Evolutionary conservation across 2,329 filamentous ascomycete genomes (phyloP), one percentile per base, ranked within the genome.

Genomic region (Aspergillus flavus): DNA sequence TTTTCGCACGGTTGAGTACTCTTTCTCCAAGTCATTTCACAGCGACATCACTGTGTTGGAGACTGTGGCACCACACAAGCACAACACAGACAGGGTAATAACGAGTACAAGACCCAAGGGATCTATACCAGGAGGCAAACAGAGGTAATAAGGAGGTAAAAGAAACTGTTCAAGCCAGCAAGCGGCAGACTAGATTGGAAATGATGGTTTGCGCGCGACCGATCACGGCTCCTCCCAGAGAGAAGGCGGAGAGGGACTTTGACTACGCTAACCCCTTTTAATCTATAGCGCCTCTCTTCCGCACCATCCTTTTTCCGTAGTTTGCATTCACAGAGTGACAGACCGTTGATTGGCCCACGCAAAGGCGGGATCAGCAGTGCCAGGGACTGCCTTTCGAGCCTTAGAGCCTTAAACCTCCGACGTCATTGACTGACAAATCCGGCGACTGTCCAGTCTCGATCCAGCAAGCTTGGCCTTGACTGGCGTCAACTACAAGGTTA

Each of bases 201-300:
- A 71, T 66, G 70, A 73, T 67, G 67, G 72, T 75, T 73, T 77
- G 75, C 75, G 75, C 75, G 74, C 75, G 72, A 76, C 69, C 72
- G 73, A 75, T 75, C 74, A 74, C 73, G 71, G 74, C 69, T 74
- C 71, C 65, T 62, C 64, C 72, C 70, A 73, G 73, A 74, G 68
- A 65, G 68, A 72, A 71, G 70, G 70, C 70, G 70, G 70, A 71
- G 68, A 69, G 73, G 70, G 72, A 65, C 68, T 75, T 74, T 75
- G 67, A 66, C 63, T 61, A 64, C 68, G 63, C 74, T 76, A 76
- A 65, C 41, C 70, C 67, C 50, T 54, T 62, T 71, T 30, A 19
- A 56, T 68, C 30, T 50, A 62, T 72, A 67, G 65, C 23, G n/a
- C n/a, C 53, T 50, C 57, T 30, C 16, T n/a, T 56, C 73, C 72